A percentile compares a stretch with the other conserved stretches of the same genome.
Conservation (phyloP, 2,329 filamentous ascomycete species). For the Cladosporium phlei region DNA sequence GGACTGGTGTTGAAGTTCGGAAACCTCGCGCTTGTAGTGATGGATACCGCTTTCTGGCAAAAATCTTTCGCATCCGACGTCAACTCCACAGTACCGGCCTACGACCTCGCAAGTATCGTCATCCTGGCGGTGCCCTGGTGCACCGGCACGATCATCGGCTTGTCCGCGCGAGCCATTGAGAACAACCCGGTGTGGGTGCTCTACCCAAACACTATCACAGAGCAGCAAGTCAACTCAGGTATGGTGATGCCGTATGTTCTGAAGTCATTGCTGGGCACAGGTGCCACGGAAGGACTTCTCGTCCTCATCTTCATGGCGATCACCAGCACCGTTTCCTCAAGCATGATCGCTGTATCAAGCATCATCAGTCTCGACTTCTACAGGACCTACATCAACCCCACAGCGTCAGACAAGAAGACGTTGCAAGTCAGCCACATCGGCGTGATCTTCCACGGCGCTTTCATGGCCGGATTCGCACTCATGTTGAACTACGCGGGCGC, state of each 20-base stretch:
- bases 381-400: conserved; percentile 47
- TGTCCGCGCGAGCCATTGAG: conserved; percentile 43
- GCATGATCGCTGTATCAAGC: conserved; percentile 49
- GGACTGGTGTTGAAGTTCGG: conserved; percentile 47
- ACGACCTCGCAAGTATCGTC: conserved; percentile 42
- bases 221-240: conserved; percentile 39
- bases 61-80: conserved; percentile 49
- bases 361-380: conserved; percentile 50
- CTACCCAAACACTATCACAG: conserved; percentile 40
- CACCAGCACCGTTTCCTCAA: conserved; percentile 47
- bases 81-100: conserved; percentile 44
- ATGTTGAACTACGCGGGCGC: conserved; percentile 47
- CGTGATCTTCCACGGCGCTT: conserved; percentile 45
- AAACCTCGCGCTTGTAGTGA: conserved; percentile 45
- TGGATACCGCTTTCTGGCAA: conserved; percentile 53
- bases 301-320: conserved; percentile 50
- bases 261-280: conserved; percentile 41
- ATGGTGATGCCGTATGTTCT: conserved; percentile 47
- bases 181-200: conserved; percentile 44
- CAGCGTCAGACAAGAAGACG: conserved; percentile 40
- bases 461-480: conserved; percentile 47
- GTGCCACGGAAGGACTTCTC: conserved; percentile 42
- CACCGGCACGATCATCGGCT: conserved; percentile 44
- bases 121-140: conserved; percentile 48
- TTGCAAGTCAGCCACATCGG: conserved; percentile 45